Base-by-base conservation (phyloP, 495 filamentous ascomycete species). In the Xylaria intraflava region DNA sequence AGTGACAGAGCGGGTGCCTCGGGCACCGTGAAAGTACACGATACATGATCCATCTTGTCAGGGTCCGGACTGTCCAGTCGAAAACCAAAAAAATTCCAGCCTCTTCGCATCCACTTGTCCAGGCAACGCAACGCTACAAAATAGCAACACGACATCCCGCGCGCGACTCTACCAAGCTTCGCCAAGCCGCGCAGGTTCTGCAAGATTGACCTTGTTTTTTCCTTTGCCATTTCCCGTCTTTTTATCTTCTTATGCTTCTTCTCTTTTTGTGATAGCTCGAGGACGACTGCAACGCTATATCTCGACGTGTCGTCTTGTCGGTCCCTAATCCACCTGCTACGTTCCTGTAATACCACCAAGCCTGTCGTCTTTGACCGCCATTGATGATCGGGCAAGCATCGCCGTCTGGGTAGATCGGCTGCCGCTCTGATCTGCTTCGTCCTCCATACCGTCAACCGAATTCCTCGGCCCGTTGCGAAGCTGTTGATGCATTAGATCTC, bases 331-430 rank as follows among this genome's bases (percentile, higher is more conserved):
- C 39, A 23, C 20, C 42, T 16, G 39, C 17, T 29, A 36, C 22
- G 17, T 22, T 16, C 33, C 12, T 12, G 7, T 49, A 39, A 26
- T 19, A 33, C 6, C 8, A 2, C 30, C 39, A 30, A 17, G 27
- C 26, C 26, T 2, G 14, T 40, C 19, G 31, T 58, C 31, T 44
- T 56, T 36, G n/a, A 17, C 51, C 41, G 57, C 61, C 61, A 44
- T 66, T 66, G 58, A 66, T 66, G 64, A 33, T 33, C 56, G 46
- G 58, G 35, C 38, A 62, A 64, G 58, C 54, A 52, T 51, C 30
- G 33, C 43, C 65, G 44, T 65, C 65, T 65, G 67, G 62, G 64
- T 65, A 69, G 64, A 67, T 61, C 65, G 67, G 66, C 69, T 72
- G 68, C 66, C 69, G 62, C 67, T 61, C 57, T 62, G 50, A 57